A percentile compares a stretch with the other conserved stretches of the same genome.
phyloP scores from a whole-genome alignment of 2,329 filamentous ascomycete species.

The Microsporum audouinii region DNA sequence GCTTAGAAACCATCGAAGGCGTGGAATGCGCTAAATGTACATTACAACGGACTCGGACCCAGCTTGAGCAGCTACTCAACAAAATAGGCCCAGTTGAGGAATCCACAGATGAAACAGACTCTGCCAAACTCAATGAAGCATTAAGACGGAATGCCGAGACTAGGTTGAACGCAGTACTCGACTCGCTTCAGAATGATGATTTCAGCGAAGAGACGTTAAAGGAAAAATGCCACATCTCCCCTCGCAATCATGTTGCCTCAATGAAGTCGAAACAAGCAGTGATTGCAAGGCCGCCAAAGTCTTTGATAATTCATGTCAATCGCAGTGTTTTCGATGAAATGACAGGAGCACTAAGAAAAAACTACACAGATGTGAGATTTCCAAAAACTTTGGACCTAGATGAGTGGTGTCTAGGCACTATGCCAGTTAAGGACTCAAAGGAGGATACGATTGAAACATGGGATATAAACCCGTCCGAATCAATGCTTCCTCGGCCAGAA shows the following conservation, averaged over 20 bases:
- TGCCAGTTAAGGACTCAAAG: conserved; percentile 15
- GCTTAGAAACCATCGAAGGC: conserved; percentile 72
- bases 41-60: conserved; percentile 47
- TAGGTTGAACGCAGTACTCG: conserved; percentile 54
- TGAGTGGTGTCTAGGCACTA: conserved; percentile 70
- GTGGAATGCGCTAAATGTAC: conserved; percentile 91
- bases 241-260: conserved; percentile 58
- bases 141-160: conserved; percentile 34
- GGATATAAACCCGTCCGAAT: conserved; percentile 55
- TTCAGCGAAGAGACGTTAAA: conserved; percentile 59
- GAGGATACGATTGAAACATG: conserved; percentile 49
- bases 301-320: conserved; percentile 78
- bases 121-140: conserved; percentile 23
- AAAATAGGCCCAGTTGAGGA: conserved; percentile 29
- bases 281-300: conserved; percentile 68
- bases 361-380: conserved; percentile 66
- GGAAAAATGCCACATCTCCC: conserved; percentile 53
- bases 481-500: conserved; percentile 59
- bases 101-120: conserved; percentile 14
- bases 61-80: conserved; percentile 42
- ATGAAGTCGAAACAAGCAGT: conserved; percentile 87
- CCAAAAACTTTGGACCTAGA: conserved; percentile 63
- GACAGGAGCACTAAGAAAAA: conserved; percentile 72
- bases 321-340: conserved; percentile 79
- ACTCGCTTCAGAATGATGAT: conserved; percentile 65